Evolutionary conservation across 257 asterid species (phyloP).

Genomic region (Oldenlandia corymbosa): DNA sequence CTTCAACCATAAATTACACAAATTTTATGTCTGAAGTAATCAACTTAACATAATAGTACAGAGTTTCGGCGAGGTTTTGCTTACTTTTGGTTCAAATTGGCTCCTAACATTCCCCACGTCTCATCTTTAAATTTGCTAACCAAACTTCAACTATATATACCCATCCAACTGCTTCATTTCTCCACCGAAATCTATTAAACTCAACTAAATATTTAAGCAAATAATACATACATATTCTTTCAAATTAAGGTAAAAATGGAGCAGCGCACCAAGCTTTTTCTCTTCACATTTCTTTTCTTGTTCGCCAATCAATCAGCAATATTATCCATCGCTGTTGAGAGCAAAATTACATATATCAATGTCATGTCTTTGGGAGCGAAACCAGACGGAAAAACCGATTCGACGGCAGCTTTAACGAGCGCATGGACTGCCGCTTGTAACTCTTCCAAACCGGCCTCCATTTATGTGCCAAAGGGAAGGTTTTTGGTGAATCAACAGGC

Average conservation of each 20-base stretch:
- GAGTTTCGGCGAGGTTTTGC: too few species aligned
- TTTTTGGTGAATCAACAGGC: conserved; percentile 25
- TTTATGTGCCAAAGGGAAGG: conserved; percentile 48
- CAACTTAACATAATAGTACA: too few species aligned
- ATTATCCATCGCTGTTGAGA: conserved; percentile 12
- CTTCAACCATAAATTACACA: too few species aligned
- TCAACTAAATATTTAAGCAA: too few species aligned
- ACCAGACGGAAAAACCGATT: conserved; percentile 39
- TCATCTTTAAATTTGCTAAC: too few species aligned
- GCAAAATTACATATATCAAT: conserved; percentile 22
- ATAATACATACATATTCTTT: too few species aligned
- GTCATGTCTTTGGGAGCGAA: conserved; percentile 42
- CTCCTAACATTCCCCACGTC: too few species aligned
- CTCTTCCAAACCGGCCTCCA: conserved; percentile 30
- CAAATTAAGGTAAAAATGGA: conserved; percentile 18
- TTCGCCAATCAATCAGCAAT: conserved; percentile 2
- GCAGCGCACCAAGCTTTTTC: conserved; percentile 6
- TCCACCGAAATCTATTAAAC: too few species aligned
- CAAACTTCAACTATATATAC: too few species aligned
- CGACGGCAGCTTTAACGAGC: conserved; percentile 28
- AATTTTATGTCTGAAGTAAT: too few species aligned
- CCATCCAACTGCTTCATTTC: too few species aligned
- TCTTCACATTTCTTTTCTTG: conserved; percentile 18
- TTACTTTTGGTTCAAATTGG: too few species aligned
- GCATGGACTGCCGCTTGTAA: conserved; percentile 64